Evolutionary conservation across 2,329 filamentous ascomycete species (phyloP), one percentile per base, ranked within the genome.

Genomic region (Colletotrichum tamarilloi): DNA sequence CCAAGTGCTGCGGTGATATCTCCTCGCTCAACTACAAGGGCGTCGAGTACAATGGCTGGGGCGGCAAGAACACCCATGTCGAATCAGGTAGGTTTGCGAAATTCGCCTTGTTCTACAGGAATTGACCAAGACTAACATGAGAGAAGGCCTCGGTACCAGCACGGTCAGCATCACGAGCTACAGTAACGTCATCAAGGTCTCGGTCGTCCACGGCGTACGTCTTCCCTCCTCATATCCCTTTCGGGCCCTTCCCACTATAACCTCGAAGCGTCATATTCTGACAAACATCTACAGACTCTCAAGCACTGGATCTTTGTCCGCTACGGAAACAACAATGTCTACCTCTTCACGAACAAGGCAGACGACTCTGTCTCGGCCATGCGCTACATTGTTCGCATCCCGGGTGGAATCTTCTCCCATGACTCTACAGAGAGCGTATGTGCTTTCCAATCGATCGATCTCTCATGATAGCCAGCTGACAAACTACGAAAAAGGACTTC

Each of bases 281-380:
- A 60, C 14, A 16, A 42, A n/a, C n/a, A 11, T 30, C 14, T 5
- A 42, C 4, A 60, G 57, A 60, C 57, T 7, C 57, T 60, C 32
- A 60, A 42, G 32, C 57, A 60, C 4, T 60, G 57, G 77, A 42
- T 60, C n/a, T 60, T 82, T 24, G 75, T 81, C 52, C 77, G 81
- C 58, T 82, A 82, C 74, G 80, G 79, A 64, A 81, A 83, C 76
- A 79, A 81, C 68, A 82, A 83, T 62, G 79, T 82, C 14, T 84
- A 85, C 69, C 82, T 85, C 38, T 83, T 85, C 74, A 85, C 83
- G 74, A 84, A 85, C 75, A 85, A 84, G 75, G 79, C 77, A 5
- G 83, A 84, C 42, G 76, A 78, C 32, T 83, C 80, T 32, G 78
- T 84, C 35, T 82, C 81, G 3, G 82, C 82, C 0, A 82, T 82